Conservation (phyloP, 306 rosid genomes). For the Biancaea sappan region DNA sequence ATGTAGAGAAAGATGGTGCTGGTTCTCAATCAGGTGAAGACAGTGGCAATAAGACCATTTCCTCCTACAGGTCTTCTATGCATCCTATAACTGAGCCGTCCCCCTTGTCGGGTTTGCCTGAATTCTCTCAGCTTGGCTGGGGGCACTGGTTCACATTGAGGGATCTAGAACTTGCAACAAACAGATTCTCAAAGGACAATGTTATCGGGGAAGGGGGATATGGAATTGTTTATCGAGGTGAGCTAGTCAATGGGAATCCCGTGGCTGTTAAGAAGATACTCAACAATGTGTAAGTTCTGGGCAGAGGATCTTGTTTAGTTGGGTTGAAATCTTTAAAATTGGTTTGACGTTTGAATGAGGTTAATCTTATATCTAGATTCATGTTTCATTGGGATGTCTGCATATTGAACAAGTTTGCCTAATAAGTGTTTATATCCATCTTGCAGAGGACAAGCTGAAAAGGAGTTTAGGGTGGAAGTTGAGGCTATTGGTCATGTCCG, state of each 20-base stretch:
- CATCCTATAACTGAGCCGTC: constrained; percentile 59
- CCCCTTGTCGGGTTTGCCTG: constrained; percentile 85
- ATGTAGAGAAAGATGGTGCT: constrained; percentile 57
- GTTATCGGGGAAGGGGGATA: constrained; percentile 97
- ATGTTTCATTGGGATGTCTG: constrained; percentile 22
- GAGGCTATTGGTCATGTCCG: constrained; percentile 97
- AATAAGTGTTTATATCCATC: constrained; percentile 25
- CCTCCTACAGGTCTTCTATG: constrained; percentile 50
- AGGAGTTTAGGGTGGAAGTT: constrained; percentile 94
- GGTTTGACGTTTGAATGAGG: neutral
- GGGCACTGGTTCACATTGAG: constrained; percentile 97
- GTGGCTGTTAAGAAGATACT: constrained; percentile 94
- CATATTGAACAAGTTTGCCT: constrained; percentile 22
- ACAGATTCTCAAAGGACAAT: constrained; percentile 75
- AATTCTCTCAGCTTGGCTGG: constrained; percentile 95
- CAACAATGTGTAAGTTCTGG: constrained; percentile 74
- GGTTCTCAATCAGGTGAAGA: constrained; percentile 77
- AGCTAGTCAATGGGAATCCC: constrained; percentile 74
- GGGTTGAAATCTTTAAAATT: neutral
- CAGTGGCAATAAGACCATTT: constrained; percentile 45
- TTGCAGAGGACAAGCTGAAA: constrained; percentile 92
- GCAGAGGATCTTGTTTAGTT: constrained; percentile 17
- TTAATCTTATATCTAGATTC: neutral
- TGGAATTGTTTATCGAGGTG: constrained; percentile 86
- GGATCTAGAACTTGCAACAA: constrained; percentile 91